Evolutionary conservation across 2,329 filamentous ascomycete species (phyloP).

Genomic region (Cladophialophora immunda): DNA sequence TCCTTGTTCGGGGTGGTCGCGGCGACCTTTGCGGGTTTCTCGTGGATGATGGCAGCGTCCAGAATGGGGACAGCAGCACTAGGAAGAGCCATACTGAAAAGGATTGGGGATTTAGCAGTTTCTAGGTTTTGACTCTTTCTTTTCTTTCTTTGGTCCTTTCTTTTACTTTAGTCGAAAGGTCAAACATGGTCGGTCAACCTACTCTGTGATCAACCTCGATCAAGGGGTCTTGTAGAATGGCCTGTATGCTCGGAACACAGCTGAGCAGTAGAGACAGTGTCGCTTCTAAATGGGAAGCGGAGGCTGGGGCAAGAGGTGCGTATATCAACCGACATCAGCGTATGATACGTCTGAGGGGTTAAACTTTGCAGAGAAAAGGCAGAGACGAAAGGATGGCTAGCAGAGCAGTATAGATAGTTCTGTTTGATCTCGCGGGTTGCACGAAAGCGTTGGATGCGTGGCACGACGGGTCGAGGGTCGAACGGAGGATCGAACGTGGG

Average conservation of each 20-base stretch:
- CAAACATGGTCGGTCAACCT: slow-evolving; percentile 35
- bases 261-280: slow-evolving; percentile 65
- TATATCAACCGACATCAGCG: slow-evolving; percentile 67
- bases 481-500: not conserved
- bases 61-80: slow-evolving; percentile 37
- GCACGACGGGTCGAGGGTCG: slow-evolving; percentile 14
- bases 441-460: slow-evolving; percentile 17
- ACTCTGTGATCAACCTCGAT: slow-evolving; percentile 46
- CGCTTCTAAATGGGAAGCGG: slow-evolving; percentile 64
- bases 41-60: slow-evolving; percentile 38
- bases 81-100: slow-evolving; percentile 40
- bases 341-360: slow-evolving; percentile 21
- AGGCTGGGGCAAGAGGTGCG: slow-evolving; percentile 63
- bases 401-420: not conserved
- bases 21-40: slow-evolving; percentile 34
- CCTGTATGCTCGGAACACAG: slow-evolving; percentile 65
- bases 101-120: slow-evolving; percentile 28
- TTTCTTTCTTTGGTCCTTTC: slow-evolving; percentile 11
- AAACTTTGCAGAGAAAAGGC: slow-evolving; percentile 1
- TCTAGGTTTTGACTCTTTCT: slow-evolving; percentile 19
- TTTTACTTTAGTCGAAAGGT: slow-evolving; percentile 31
- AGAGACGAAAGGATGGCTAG: not conserved
- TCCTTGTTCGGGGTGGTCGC: slow-evolving; percentile 55
- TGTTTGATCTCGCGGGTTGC: slow-evolving; percentile 10
- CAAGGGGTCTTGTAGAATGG: slow-evolving; percentile 58